A percentile compares a stretch with the other conserved stretches of the same genome.
These are phyloP conservation scores for Helicocarpus griseus DNA, from an alignment of 2,329 filamentous ascomycete species.

Conservation along the genomic window DNA sequence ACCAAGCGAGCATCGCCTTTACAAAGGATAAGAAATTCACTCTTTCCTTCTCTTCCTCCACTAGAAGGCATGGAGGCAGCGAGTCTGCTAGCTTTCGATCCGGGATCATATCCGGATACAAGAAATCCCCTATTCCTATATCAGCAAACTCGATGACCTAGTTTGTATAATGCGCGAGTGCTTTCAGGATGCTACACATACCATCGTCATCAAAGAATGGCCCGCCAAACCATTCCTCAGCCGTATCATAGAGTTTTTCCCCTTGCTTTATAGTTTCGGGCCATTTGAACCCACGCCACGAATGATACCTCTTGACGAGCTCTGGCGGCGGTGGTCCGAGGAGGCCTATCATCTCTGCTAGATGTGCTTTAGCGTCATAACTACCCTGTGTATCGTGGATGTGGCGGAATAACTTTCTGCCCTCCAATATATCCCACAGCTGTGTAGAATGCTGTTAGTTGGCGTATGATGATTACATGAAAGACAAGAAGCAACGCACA, in stretches of 20 bases:
- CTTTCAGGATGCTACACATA: constrained; percentile 12
- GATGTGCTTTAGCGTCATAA: constrained; percentile 29
- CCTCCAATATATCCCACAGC: constrained; percentile 25
- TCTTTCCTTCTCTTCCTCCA: constrained; percentile 20
- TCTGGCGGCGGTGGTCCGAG: constrained; percentile 30
- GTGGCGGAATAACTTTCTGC: constrained; percentile 21
- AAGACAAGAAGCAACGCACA: constrained; percentile 22
- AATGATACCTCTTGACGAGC: constrained; percentile 26
- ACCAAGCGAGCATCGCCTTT: constrained; percentile 26
- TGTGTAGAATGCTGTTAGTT: constrained; percentile 15
- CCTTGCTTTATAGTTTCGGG: constrained; percentile 20
- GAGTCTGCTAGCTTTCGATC: constrained; percentile 16
- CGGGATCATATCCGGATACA: constrained; percentile 17
- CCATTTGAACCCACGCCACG: constrained; percentile 23
- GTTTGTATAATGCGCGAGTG: no score
- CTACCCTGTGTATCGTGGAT: constrained; percentile 19
- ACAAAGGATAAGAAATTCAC: constrained; percentile 25
- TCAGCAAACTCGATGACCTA: not conserved
- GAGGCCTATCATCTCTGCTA: constrained; percentile 36
- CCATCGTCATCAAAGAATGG: constrained; percentile 28
- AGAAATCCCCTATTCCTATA: constrained; percentile 17
- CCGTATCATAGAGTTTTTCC: constrained; percentile 23
- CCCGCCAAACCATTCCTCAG: constrained; percentile 27
- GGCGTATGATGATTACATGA: constrained; percentile 16
- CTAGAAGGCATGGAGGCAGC: constrained; percentile 13